phyloP scores from a whole-genome alignment of 306 rosid genomes.

The Castanospermum australe region DNA sequence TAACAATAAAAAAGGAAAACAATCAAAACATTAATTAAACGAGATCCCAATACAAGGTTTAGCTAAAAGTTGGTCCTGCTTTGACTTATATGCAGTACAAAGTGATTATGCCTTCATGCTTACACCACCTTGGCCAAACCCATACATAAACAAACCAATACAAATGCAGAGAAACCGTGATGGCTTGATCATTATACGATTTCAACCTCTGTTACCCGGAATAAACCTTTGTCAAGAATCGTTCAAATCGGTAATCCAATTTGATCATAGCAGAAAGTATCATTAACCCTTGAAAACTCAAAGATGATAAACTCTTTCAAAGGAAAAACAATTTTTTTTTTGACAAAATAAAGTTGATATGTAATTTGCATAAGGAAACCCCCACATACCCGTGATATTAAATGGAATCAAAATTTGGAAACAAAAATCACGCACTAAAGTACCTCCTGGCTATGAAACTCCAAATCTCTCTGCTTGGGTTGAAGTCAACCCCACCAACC shows the following conservation, averaged over 20 bases:
- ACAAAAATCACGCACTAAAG: slow-evolving; percentile 21
- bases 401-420: slow-evolving; percentile 25
- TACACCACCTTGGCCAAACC: slow-evolving; percentile 24
- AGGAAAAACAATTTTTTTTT: neutral
- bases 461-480: slow-evolving; percentile 37
- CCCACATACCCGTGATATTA: slow-evolving; percentile 23
- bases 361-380: slow-evolving; percentile 18
- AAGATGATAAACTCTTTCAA: slow-evolving; percentile 7
- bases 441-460: slow-evolving; percentile 4
- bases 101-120: slow-evolving; percentile 13
- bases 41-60: slow-evolving; percentile 11
- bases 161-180: slow-evolving; percentile 29
- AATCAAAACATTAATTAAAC: slow-evolving; percentile 15
- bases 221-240: slow-evolving; percentile 17
- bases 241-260: slow-evolving; percentile 19
- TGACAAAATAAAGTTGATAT: slow-evolving; percentile 9
- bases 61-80: neutral
- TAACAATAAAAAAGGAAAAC: slow-evolving; percentile 21
- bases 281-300: slow-evolving; percentile 27
- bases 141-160: slow-evolving; percentile 18
- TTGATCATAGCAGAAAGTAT: slow-evolving; percentile 12
- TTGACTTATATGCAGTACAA: slow-evolving; percentile 16
- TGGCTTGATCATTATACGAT: slow-evolving; percentile 16
- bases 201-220: neutral
- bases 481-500: slow-evolving; percentile 85